Percentiles rank a stretch among this genome's conserved stretches.
Evolutionary conservation across 164 flowering plant genomes (phyloP).

Genomic region (Akebia trifoliata): DNA sequence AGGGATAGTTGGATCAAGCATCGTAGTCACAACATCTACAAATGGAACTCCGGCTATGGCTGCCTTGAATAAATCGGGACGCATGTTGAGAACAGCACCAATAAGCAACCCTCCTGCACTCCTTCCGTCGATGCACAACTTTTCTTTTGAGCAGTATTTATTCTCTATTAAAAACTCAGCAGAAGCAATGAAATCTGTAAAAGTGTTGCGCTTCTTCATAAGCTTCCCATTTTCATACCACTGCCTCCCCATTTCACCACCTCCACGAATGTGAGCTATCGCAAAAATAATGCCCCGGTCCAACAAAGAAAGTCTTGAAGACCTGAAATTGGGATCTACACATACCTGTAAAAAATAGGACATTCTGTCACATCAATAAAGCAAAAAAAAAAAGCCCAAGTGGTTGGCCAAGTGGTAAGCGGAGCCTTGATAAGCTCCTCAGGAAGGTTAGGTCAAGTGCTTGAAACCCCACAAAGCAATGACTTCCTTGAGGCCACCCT

Average conservation of each 20-base stretch:
- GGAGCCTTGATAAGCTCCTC: too few relatives aligned
- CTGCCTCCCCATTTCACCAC: constrained; percentile 98
- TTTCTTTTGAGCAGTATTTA: constrained; percentile 73
- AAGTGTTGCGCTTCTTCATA: constrained; percentile 81
- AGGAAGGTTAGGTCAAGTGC: too few relatives aligned
- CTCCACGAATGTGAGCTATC: constrained; percentile 93
- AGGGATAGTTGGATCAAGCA: constrained; percentile 52
- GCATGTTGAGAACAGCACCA: constrained; percentile 91
- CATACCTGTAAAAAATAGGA: constrained; percentile 41
- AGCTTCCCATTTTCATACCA: constrained; percentile 96
- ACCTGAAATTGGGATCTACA: constrained; percentile 67
- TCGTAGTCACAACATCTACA: constrained; percentile 96
- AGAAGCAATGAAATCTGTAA: constrained; percentile 78
- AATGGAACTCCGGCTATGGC: constrained; percentile 91
- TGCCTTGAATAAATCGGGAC: constrained; percentile 86
- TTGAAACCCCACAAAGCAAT: too few relatives aligned
- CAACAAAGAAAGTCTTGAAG: constrained; percentile 70
- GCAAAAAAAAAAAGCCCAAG: too few relatives aligned
- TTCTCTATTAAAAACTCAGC: constrained; percentile 72
- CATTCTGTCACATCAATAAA: neutral
- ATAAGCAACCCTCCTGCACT: constrained; percentile 97
- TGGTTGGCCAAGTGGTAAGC: too few relatives aligned
- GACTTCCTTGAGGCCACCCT: too few relatives aligned
- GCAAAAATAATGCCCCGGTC: constrained; percentile 83
- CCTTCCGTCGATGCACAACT: constrained; percentile 76